Evolutionary conservation across 140 eudicot species (phyloP).

Genomic region (Flaveria floridana): DNA sequence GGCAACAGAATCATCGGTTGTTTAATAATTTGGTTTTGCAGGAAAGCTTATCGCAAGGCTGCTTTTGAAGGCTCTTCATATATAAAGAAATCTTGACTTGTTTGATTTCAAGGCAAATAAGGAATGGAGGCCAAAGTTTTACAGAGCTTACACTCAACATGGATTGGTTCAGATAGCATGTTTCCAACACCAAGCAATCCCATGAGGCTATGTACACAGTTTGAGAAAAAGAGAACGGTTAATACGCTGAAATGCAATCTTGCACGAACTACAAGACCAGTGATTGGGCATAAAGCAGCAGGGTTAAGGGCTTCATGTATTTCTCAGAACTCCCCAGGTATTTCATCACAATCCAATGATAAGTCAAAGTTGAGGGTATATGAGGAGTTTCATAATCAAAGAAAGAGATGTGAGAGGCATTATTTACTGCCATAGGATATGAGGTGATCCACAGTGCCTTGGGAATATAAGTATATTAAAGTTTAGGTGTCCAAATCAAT

Average conservation of each 20-base stretch:
- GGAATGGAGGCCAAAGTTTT: constrained; percentile 51
- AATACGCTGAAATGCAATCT: constrained; percentile 31
- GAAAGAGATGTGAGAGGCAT: not conserved
- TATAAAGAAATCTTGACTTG: constrained; percentile 8
- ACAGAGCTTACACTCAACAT: constrained; percentile 51
- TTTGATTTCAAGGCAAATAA: constrained; percentile 21
- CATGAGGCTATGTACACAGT: constrained; percentile 38
- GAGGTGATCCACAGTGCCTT: constrained; percentile 1
- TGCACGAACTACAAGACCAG: constrained; percentile 31
- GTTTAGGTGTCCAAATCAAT: not conserved
- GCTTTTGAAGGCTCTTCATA: constrained; percentile 14
- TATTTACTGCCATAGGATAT: not conserved
- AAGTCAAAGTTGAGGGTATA: constrained; percentile 14
- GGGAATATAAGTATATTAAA: constrained; percentile 3
- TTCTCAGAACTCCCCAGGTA: constrained; percentile 68
- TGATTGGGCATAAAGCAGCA: constrained; percentile 30
- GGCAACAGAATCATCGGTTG: constrained; percentile 8
- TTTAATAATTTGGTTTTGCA: constrained; percentile 20
- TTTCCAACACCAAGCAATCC: constrained; percentile 40
- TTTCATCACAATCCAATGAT: constrained; percentile 13
- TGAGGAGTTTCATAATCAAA: constrained; percentile 20
- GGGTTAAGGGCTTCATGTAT: constrained; percentile 53
- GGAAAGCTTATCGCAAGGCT: constrained; percentile 11
- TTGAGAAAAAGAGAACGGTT: constrained; percentile 38
- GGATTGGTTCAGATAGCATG: constrained; percentile 38